Conservation (phyloP, 176 grass and related monocot species). For the Oryza nivara region DNA sequence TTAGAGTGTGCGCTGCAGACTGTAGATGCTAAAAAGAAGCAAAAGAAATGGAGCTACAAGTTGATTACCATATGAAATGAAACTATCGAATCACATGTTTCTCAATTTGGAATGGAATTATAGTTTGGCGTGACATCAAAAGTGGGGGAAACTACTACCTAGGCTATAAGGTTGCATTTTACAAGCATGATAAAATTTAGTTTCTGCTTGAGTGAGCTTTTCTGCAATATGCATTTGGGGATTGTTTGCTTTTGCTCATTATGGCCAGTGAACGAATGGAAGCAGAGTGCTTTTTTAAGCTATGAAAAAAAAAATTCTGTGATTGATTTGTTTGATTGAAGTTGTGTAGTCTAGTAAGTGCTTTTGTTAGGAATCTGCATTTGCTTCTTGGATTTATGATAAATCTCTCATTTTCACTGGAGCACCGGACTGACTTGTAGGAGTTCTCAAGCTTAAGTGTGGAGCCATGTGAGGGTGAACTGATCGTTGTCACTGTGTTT, state of each 20-base stretch:
- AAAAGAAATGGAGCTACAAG: no score
- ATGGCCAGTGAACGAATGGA: constrained; percentile 2
- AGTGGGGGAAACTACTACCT: no score
- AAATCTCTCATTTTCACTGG: constrained; percentile 25
- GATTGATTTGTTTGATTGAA: constrained; percentile 22
- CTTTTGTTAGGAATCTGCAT: neutral
- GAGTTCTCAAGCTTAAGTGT: constrained; percentile 92
- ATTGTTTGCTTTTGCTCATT: neutral
- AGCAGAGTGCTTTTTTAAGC: neutral
- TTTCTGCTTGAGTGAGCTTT: neutral
- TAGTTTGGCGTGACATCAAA: no score
- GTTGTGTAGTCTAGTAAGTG: neutral
- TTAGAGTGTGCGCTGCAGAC: no score
- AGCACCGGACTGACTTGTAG: constrained; percentile 47
- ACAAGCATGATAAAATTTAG: neutral
- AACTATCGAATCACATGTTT: no score
- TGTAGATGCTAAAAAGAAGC: no score
- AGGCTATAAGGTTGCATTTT: neutral
- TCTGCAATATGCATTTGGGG: neutral
- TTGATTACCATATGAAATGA: no score
- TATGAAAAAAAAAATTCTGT: constrained; percentile 20
- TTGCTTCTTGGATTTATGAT: neutral
- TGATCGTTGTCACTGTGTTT: constrained; percentile 80
- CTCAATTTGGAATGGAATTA: no score
- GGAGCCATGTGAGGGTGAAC: constrained; percentile 58